phyloP scores from a whole-genome alignment of 2,329 filamentous ascomycete genomes.

The Rutstroemia sp. region DNA sequence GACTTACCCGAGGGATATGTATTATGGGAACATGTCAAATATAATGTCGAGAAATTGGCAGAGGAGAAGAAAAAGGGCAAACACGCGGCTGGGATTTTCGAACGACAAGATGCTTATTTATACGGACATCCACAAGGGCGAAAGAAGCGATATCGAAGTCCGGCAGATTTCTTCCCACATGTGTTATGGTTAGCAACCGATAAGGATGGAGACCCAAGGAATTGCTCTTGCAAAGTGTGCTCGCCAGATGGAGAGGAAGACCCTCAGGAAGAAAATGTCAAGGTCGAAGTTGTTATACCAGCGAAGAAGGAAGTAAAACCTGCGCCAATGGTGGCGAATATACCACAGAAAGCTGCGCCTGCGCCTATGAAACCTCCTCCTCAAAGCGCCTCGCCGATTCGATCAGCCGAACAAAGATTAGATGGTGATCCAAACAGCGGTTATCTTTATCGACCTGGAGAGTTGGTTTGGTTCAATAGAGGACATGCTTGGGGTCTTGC shows the following conservation, averaged over 20 bases:
- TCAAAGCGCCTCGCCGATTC: constrained; percentile 4
- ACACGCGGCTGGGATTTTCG: constrained; percentile 39
- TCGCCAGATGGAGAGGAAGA: constrained; percentile 39
- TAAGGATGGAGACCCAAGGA: constrained; percentile 40
- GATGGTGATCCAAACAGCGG: constrained; percentile 38
- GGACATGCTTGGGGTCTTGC: constrained; percentile 46
- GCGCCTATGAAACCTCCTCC: constrained; percentile 8
- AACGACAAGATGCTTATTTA: constrained; percentile 51
- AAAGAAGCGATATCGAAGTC: constrained; percentile 50
- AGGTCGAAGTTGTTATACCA: constrained; percentile 14
- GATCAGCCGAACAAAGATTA: constrained; percentile 38
- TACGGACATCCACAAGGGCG: constrained; percentile 51
- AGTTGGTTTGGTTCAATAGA: constrained; percentile 49
- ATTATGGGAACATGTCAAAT: constrained; percentile 52
- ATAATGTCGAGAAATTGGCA: constrained; percentile 36
- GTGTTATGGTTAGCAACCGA: constrained; percentile 49
- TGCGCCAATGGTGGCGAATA: neutral
- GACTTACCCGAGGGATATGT: constrained; percentile 48
- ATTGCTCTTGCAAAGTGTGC: constrained; percentile 51
- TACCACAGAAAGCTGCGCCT: neutral
- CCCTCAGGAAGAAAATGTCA: constrained; percentile 29
- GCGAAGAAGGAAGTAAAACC: constrained; percentile 14
- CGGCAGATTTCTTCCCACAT: constrained; percentile 53
- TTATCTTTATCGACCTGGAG: constrained; percentile 46
- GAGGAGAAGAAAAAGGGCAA: constrained; percentile 34